Evolutionary conservation across 2,329 filamentous ascomycete species (phyloP).

Genomic region (Trichoderma koningii): DNA sequence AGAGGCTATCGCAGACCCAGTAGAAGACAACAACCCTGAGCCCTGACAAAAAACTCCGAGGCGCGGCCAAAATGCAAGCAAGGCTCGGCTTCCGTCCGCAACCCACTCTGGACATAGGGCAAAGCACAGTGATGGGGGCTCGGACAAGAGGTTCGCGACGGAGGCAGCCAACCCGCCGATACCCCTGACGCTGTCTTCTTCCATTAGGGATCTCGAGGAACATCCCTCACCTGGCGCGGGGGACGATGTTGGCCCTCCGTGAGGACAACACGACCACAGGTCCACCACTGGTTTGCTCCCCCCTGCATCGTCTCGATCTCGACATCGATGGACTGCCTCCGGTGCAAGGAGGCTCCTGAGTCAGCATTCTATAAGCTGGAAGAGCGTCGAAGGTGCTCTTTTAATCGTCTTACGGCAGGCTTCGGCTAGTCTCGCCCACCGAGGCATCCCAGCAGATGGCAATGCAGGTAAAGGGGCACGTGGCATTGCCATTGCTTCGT

Average conservation of each 20-base stretch:
- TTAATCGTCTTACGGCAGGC: not conserved
- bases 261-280: not conserved
- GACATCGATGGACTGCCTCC: not conserved
- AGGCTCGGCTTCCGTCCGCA: slow-evolving; percentile 12
- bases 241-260: not conserved
- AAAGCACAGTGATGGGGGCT: slow-evolving; percentile 1
- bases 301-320: not conserved
- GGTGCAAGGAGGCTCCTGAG: not conserved
- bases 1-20: not conserved
- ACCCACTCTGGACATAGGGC: not conserved
- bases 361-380: not conserved
- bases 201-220: not conserved
- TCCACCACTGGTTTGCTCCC: not conserved
- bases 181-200: not conserved
- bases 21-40: not conserved
- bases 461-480: not conserved
- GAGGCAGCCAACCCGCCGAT: slow-evolving; percentile 17
- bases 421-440: not conserved
- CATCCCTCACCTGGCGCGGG: not conserved
- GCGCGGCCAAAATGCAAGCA: slow-evolving; percentile 1
- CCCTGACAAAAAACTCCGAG: not conserved
- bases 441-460: not conserved
- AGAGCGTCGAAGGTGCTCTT: not conserved
- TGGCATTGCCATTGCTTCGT: not conserved
- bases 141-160: not conserved